phyloP scores from a whole-genome alignment of 176 grass and related monocot genomes.

The Carex littledalei region DNA sequence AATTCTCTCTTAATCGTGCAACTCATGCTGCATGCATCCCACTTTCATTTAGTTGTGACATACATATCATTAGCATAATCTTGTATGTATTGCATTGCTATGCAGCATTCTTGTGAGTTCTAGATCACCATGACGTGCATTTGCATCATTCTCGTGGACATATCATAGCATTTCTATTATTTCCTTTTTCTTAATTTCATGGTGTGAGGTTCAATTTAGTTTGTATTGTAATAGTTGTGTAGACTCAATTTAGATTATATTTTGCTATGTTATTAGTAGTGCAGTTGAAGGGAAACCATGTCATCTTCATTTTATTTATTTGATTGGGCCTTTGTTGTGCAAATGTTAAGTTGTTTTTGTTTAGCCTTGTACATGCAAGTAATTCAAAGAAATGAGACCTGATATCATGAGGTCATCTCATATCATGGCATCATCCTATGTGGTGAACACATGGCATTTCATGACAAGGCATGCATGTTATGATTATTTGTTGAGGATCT shows the following conservation, averaged over 20 bases:
- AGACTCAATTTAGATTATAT: slow-evolving; percentile 3
- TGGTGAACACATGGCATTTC: slow-evolving; percentile 16
- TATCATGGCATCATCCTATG: slow-evolving; percentile 61
- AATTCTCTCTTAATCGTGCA: slow-evolving; percentile 59
- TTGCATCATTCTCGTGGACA: slow-evolving; percentile 18
- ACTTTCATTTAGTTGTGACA: slow-evolving; percentile 10
- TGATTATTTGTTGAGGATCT: slow-evolving; percentile 12
- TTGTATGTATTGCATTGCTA: not conserved
- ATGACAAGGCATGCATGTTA: slow-evolving; percentile 4
- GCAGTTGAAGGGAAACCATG: slow-evolving; percentile 1
- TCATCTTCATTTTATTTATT: slow-evolving; percentile 22
- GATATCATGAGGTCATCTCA: slow-evolving; percentile 42
- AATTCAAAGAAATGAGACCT: not conserved
- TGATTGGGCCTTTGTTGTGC: slow-evolving; percentile 6
- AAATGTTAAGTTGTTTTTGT: not conserved
- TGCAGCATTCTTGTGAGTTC: not conserved
- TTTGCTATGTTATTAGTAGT: not conserved
- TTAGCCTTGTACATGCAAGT: not conserved
- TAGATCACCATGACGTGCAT: not conserved
- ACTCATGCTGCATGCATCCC: slow-evolving; percentile 44
- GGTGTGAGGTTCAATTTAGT: not conserved
- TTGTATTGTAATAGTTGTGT: slow-evolving; percentile 24
- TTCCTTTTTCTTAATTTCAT: not conserved
- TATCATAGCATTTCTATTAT: not conserved
- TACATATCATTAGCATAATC: slow-evolving; percentile 16